These are phyloP conservation scores for Epichloe coenophiala DNA, from an alignment of 2,329 filamentous ascomycete genomes.

Conservation along the genomic window DNA sequence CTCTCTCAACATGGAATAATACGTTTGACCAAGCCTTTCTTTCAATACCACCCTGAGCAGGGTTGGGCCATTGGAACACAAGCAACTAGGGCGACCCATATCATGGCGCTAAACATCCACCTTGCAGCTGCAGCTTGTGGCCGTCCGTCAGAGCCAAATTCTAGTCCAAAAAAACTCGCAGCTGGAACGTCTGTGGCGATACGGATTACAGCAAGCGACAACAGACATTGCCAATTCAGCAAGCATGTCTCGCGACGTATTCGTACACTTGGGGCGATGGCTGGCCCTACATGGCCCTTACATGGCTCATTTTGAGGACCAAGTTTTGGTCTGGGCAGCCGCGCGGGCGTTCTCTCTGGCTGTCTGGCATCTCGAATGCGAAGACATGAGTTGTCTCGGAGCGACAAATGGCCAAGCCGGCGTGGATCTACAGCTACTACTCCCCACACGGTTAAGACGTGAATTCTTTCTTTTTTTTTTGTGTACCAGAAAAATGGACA, in stretches of 20 bases:
- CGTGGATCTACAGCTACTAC: slow-evolving; percentile 4
- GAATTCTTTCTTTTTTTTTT: no score
- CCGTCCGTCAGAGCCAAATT: not conserved
- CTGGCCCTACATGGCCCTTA: not conserved
- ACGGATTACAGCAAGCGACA: not conserved
- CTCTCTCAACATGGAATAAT: slow-evolving; percentile 1
- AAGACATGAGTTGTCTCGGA: not conserved
- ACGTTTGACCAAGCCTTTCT: slow-evolving; percentile 6
- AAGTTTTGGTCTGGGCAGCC: not conserved
- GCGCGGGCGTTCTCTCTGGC: no score
- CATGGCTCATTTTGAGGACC: not conserved
- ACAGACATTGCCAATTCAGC: not conserved
- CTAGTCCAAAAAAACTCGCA: slow-evolving; percentile 3
- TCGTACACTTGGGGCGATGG: not conserved
- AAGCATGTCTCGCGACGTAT: not conserved
- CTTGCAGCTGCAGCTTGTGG: not conserved
- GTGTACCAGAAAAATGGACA: not conserved
- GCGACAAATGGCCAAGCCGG: slow-evolving; percentile 2
- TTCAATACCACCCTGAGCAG: slow-evolving; percentile 7
- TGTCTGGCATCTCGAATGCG: not conserved
- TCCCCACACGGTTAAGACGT: slow-evolving; percentile 3
- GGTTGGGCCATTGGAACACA: slow-evolving; percentile 2
- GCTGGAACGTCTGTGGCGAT: not conserved
- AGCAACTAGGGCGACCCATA: no score
- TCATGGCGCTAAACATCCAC: slow-evolving; percentile 4